phyloP scores from a whole-genome alignment of 2,329 filamentous ascomycete genomes.

The Fusarium subglutinans region DNA sequence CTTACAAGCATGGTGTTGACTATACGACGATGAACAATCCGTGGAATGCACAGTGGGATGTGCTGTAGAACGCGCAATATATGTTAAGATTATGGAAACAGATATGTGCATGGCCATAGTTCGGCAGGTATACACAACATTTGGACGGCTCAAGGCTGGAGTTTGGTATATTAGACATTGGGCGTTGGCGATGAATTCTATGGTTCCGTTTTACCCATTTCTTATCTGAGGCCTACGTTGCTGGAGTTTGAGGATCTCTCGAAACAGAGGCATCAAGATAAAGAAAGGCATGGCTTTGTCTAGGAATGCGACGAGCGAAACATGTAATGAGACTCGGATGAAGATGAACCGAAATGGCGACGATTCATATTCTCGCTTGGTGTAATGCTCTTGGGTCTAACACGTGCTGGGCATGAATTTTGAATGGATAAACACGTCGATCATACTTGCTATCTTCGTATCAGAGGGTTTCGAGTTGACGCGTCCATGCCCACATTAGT shows the following conservation, averaged over 20 bases:
- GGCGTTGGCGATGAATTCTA: slow-evolving; percentile 21
- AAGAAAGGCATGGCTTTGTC: not conserved
- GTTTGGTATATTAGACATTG: slow-evolving; percentile 24
- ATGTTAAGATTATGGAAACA: slow-evolving; percentile 18
- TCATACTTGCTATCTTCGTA: slow-evolving; percentile 19
- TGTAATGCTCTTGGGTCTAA: not conserved
- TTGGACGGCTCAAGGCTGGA: slow-evolving; percentile 3
- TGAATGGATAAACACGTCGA: slow-evolving; percentile 17
- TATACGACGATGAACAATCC: slow-evolving; percentile 60
- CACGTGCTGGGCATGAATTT: slow-evolving; percentile 8
- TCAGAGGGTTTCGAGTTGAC: slow-evolving; percentile 33
- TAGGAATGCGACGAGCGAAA: slow-evolving; percentile 18
- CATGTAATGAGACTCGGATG: slow-evolving; percentile 30
- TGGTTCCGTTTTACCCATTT: slow-evolving; percentile 4
- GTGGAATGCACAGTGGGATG: slow-evolving; percentile 58
- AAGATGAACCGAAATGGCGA: slow-evolving; percentile 19
- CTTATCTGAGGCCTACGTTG: not conserved
- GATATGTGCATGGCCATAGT: slow-evolving; percentile 18
- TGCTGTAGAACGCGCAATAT: slow-evolving; percentile 36
- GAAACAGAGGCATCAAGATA: slow-evolving; percentile 14
- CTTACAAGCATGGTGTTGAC: slow-evolving; percentile 71
- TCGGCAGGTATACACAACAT: slow-evolving; percentile 5
- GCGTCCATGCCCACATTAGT: slow-evolving; percentile 26
- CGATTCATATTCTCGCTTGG: slow-evolving; percentile 5
- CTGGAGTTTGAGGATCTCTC: not conserved